Conservation (phyloP, 2,329 filamentous ascomycete genomes). For the Botrytis aclada region DNA sequence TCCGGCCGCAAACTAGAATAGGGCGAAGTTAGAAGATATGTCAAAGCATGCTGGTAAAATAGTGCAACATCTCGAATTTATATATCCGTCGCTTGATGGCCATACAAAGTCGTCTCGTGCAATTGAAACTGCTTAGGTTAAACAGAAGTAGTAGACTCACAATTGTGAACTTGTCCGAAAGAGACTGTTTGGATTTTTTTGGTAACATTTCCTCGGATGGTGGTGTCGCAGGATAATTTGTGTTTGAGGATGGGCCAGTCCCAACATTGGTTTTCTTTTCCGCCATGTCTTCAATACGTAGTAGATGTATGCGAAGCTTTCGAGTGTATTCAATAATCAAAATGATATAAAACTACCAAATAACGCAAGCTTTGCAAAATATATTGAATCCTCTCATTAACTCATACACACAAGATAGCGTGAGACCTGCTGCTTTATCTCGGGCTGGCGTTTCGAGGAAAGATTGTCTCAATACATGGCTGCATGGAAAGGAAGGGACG, state of each 20-base stretch:
- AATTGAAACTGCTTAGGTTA: neutral
- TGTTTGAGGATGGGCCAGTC: neutral
- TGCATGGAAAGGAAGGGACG: neutral
- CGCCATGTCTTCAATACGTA: neutral
- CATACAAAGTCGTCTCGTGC: neutral
- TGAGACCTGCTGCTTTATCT: neutral
- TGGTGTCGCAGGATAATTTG: neutral
- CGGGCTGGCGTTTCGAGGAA: neutral
- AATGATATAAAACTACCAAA: neutral
- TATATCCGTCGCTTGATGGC: neutral
- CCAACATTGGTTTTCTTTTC: neutral
- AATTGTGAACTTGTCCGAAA: constrained; percentile 36
- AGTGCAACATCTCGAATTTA: neutral
- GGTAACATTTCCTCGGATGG: constrained; percentile 22
- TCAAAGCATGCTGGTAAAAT: neutral
- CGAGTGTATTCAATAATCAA: neutral
- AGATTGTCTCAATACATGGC: neutral
- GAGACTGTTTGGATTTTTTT: constrained; percentile 27
- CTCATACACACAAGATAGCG: neutral
- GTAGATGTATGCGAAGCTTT: neutral
- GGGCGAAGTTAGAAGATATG: neutral
- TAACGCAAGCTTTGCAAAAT: neutral
- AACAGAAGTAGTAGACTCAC: constrained; percentile 12
- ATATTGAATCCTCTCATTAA: neutral
- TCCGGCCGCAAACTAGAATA: constrained; percentile 32